These are phyloP conservation scores for Sphaerulina vaccinii DNA, from an alignment of 2,329 filamentous ascomycete species.

Conservation along the genomic window DNA sequence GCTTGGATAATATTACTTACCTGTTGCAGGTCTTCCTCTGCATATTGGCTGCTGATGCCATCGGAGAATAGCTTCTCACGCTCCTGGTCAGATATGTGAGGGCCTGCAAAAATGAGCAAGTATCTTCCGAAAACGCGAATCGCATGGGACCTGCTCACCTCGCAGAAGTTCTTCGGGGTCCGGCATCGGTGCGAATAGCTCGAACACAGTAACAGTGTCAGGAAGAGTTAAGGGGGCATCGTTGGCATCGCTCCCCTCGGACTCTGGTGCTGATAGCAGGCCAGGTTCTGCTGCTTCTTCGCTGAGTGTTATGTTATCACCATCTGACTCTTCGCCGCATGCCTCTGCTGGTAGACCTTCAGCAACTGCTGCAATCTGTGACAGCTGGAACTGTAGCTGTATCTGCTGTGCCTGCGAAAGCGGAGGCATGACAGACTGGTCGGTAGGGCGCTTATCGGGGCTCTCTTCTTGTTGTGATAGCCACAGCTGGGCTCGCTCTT, in stretches of 20 bases:
- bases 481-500: no score
- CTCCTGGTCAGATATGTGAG: no score
- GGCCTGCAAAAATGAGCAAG: no score
- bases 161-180: constrained; percentile 78
- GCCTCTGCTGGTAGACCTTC: neutral
- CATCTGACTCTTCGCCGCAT: neutral
- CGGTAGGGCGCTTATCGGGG: neutral
- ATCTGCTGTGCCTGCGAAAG: neutral
- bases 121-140: no score
- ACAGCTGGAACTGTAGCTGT: neutral
- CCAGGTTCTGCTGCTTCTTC: neutral
- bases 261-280: neutral
- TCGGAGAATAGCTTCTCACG: no score
- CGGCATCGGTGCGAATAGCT: constrained; percentile 73
- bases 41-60: no score
- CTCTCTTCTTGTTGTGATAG: neutral
- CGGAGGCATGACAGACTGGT: neutral
- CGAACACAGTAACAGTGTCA: constrained; percentile 88
- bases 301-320: neutral
- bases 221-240: constrained; percentile 85
- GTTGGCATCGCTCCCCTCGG: no score
- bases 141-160: no score
- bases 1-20: no score
- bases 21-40: no score
- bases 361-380: neutral